These are phyloP conservation scores for Salvia splendens DNA, from an alignment of 257 asterid species.

Conservation along the genomic window DNA sequence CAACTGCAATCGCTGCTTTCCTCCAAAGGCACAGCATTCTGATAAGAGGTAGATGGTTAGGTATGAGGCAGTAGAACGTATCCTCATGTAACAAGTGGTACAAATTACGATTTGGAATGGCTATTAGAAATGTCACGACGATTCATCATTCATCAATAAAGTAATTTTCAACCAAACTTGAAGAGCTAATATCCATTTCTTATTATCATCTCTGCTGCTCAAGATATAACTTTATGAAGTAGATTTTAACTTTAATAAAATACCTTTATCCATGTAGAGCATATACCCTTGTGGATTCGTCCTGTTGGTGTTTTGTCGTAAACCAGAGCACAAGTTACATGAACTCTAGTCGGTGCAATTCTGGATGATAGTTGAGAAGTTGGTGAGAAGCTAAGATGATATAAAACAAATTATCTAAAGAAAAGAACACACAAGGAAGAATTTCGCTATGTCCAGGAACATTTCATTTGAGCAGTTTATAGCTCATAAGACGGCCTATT, in stretches of 20 bases:
- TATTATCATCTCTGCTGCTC: background rate
- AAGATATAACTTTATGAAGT: constrained; percentile 1
- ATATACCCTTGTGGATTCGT: constrained; percentile 86
- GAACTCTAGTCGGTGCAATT: constrained; percentile 71
- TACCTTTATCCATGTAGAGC: constrained; percentile 99
- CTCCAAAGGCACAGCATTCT: constrained; percentile 81
- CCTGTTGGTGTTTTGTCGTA: constrained; percentile 83
- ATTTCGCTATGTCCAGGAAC: background rate
- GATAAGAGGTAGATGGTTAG: constrained; percentile 33
- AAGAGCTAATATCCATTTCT: background rate
- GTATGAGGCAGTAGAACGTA: constrained; percentile 19
- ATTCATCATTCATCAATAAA: constrained; percentile 12
- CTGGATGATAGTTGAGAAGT: constrained; percentile 41
- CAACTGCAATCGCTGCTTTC: constrained; percentile 72
- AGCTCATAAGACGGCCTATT: constrained; percentile 17
- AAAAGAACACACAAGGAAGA: background rate
- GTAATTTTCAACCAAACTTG: background rate
- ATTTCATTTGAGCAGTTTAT: constrained; percentile 6
- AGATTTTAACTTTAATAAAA: constrained; percentile 18
- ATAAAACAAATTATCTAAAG: background rate
- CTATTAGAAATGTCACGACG: background rate
- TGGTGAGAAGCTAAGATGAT: background rate
- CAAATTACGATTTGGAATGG: background rate
- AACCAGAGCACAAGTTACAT: constrained; percentile 92
- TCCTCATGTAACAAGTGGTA: background rate